Percentiles rank a stretch among this genome's conserved stretches.
phyloP scores from a whole-genome alignment of 2,329 filamentous ascomycete species.

The Ophiocordyceps camponoti-rufipedis region DNA sequence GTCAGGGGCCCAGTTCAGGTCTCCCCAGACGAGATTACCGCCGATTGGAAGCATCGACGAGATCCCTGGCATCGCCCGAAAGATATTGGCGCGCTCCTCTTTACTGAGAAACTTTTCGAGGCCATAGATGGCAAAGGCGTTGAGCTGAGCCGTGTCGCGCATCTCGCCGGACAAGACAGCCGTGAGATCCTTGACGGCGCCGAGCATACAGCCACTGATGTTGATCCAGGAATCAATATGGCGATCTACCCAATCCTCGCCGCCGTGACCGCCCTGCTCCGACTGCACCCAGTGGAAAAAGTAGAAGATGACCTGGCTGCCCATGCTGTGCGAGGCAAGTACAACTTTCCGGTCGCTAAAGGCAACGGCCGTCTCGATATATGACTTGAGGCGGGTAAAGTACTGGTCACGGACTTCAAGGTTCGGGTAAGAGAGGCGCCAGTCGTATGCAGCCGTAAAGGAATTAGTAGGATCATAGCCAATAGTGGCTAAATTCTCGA shows the following conservation, averaged over 20 bases:
- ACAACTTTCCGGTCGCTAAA: conserved; percentile 64
- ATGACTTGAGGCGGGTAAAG: conserved; percentile 74
- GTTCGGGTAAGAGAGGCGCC: conserved; percentile 80
- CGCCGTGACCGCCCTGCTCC: conserved; percentile 60
- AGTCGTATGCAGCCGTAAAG: conserved; percentile 64
- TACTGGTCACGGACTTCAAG: conserved; percentile 85
- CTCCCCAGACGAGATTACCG: conserved; percentile 89
- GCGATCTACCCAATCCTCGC: conserved; percentile 73
- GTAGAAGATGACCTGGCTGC: conserved; percentile 82
- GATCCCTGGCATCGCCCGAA: conserved; percentile 91
- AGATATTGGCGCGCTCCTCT: conserved; percentile 80
- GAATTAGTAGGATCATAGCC: conserved; percentile 79
- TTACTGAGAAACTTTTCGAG: conserved; percentile 88
- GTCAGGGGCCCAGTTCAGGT: conserved; percentile 72
- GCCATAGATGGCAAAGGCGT: conserved; percentile 90
- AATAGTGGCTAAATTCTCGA: conserved; percentile 89
- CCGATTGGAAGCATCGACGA: conserved; percentile 94
- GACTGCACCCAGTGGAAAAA: conserved; percentile 68
- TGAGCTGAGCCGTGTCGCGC: conserved; percentile 93
- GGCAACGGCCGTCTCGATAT: conserved; percentile 71
- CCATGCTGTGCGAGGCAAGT: conserved; percentile 91
- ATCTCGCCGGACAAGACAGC: conserved; percentile 91
- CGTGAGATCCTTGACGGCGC: conserved; percentile 76
- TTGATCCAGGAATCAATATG: conserved; percentile 96
- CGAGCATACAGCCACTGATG: conserved; percentile 94